Conservation (phyloP, 768 basidiomycete species). For the Strobilomyces confusus region DNA sequence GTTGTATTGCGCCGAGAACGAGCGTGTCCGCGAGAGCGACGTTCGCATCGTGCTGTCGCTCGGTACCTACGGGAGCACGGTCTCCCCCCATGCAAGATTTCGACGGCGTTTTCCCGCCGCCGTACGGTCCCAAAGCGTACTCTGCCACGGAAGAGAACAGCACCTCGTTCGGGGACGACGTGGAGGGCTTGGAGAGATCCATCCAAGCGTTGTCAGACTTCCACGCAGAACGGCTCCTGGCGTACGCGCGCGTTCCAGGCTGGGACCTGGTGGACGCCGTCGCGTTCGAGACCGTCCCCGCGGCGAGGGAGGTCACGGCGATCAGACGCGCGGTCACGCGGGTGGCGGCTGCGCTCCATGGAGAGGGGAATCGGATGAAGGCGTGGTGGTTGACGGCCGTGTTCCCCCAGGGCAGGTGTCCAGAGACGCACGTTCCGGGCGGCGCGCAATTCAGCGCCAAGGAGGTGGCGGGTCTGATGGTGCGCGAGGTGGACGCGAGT, state of each 20-base stretch:
- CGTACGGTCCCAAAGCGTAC: constrained; percentile 58
- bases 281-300: constrained; percentile 77
- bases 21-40: constrained; percentile 12
- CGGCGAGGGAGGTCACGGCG: constrained; percentile 59
- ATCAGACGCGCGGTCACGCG: constrained; percentile 56
- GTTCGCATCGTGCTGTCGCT: constrained; percentile 62
- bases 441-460: constrained; percentile 26
- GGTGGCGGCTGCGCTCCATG: constrained; percentile 29
- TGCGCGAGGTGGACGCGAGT: constrained; percentile 23
- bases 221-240: constrained; percentile 57
- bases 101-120: constrained; percentile 70
- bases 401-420: constrained; percentile 48
- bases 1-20: constrained; percentile 30
- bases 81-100: constrained; percentile 69
- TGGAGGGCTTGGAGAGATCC: constrained; percentile 34
- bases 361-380: constrained; percentile 36
- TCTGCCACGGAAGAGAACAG: constrained; percentile 32
- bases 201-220: constrained; percentile 54
- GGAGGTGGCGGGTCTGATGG: constrained; percentile 43
- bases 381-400: constrained; percentile 76
- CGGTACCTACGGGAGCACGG: constrained; percentile 70
- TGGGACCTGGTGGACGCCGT: constrained; percentile 61
- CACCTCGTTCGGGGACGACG: constrained; percentile 40
- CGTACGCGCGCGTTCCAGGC: constrained; percentile 45
- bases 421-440: constrained; percentile 34